Conservation (phyloP, 164 flowering plant genomes). For the Sedum album region DNA sequence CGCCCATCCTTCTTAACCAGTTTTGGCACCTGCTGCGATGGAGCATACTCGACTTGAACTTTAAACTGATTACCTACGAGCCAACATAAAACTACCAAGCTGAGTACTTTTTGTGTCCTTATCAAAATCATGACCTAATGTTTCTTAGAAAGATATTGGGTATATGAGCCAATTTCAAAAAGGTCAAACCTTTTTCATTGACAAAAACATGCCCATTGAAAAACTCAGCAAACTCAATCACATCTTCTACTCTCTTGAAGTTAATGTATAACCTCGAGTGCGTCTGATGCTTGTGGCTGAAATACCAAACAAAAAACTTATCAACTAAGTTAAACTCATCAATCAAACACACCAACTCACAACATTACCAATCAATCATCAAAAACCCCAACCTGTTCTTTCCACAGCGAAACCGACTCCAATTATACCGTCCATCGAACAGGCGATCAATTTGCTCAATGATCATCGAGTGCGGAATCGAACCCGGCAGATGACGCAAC, state of each 20-base stretch:
- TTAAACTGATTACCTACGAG: constrained; percentile 62
- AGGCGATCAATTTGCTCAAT: constrained; percentile 55
- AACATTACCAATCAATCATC: neutral
- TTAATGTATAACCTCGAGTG: constrained; percentile 73
- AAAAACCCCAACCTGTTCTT: constrained; percentile 51
- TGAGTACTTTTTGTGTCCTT: neutral
- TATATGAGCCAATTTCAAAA: constrained; percentile 1
- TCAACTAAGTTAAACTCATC: neutral
- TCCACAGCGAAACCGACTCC: constrained; percentile 63
- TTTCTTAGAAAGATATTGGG: neutral
- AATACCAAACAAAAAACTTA: constrained; percentile 11
- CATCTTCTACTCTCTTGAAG: constrained; percentile 74
- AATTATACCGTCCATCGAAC: constrained; percentile 64
- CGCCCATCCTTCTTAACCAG: constrained; percentile 74
- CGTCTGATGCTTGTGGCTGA: constrained; percentile 54
- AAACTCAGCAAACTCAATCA: constrained; percentile 70
- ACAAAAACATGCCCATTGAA: constrained; percentile 71
- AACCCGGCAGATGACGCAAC: constrained; percentile 84
- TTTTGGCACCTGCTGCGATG: constrained; percentile 83
- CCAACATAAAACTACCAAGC: constrained; percentile 1
- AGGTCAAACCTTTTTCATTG: constrained; percentile 64
- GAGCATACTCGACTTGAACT: constrained; percentile 79
- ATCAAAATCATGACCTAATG: neutral
- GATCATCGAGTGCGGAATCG: constrained; percentile 45
- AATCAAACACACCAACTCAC: neutral